phyloP scores from a whole-genome alignment of 768 basidiomycete species.

The Boletus bicolor region DNA sequence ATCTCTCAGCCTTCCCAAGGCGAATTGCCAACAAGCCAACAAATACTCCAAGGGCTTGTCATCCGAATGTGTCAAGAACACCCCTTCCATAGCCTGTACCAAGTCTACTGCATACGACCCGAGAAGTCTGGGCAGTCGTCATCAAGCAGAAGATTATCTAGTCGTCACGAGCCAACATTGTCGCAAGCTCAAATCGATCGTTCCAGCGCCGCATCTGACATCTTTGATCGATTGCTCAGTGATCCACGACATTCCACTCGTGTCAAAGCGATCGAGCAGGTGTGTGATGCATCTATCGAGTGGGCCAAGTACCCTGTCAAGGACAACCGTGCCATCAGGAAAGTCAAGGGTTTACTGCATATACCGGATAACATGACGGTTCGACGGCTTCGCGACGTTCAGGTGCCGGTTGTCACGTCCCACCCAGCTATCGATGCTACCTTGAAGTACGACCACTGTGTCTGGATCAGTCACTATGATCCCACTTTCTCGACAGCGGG shows the following conservation, averaged over 20 bases:
- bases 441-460: conserved; percentile 61
- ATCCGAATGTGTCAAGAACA: conserved; percentile 83
- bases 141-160: conserved; percentile 43
- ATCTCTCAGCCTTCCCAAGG: conserved; percentile 47
- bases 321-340: conserved; percentile 26
- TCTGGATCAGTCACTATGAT: conserved; percentile 67
- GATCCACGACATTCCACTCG: conserved; percentile 39
- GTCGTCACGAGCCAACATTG: conserved; percentile 40
- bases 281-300: conserved; percentile 65
- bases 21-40: conserved; percentile 42
- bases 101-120: conserved; percentile 71
- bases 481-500: conserved; percentile 61
- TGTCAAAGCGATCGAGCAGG: conserved; percentile 50
- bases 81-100: conserved; percentile 91
- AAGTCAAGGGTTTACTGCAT: conserved; percentile 25
- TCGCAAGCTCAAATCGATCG: conserved; percentile 50
- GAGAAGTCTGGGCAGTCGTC: conserved; percentile 25
- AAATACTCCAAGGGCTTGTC: conserved; percentile 60
- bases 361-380: conserved; percentile 50
- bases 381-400: conserved; percentile 47
- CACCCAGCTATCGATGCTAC: conserved; percentile 68
- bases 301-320: conserved; percentile 68
- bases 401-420: conserved; percentile 82
- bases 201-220: conserved; percentile 57
- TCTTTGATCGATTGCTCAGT: conserved; percentile 53